These are phyloP conservation scores for Rosa chinensis DNA, from an alignment of 306 rosid genomes.

Conservation along the genomic window DNA sequence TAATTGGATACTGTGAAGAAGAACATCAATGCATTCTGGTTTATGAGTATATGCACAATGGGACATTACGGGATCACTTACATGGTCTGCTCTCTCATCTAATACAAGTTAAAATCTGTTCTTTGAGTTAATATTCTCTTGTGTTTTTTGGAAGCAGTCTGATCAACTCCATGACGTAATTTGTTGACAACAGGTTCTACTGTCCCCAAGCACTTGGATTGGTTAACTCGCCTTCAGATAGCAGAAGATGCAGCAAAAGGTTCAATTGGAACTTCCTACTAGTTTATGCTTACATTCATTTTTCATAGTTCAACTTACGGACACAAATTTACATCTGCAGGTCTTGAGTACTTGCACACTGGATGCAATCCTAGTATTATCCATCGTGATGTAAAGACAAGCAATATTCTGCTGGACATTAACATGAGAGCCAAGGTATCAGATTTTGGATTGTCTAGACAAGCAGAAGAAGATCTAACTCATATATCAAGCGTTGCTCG, in stretches of 20 bases:
- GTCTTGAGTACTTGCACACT: conserved; percentile 94
- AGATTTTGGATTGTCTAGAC: conserved; percentile 91
- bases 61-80: conserved; percentile 86
- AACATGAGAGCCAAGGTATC: conserved; percentile 98
- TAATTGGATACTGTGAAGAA: conserved; percentile 94
- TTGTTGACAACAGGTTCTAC: conserved; percentile 56
- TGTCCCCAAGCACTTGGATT: conserved; percentile 56
- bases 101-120: neutral
- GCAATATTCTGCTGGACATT: conserved; percentile 90
- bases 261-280: conserved; percentile 31
- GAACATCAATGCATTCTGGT: conserved; percentile 81
- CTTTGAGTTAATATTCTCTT: conserved; percentile 19
- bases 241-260: conserved; percentile 99
- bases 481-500: conserved; percentile 90
- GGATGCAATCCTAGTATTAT: conserved; percentile 98
- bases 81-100: conserved; percentile 51
- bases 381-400: conserved; percentile 91
- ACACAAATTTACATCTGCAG: conserved; percentile 41
- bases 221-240: conserved; percentile 78
- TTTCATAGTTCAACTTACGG: conserved; percentile 27
- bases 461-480: conserved; percentile 90
- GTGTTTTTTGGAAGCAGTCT: conserved; percentile 10
- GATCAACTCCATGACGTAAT: conserved; percentile 22
- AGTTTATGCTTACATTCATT: conserved; percentile 18
- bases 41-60: conserved; percentile 96